phyloP scores from a whole-genome alignment of 305 asterid species.

The Petunia hybrid region DNA sequence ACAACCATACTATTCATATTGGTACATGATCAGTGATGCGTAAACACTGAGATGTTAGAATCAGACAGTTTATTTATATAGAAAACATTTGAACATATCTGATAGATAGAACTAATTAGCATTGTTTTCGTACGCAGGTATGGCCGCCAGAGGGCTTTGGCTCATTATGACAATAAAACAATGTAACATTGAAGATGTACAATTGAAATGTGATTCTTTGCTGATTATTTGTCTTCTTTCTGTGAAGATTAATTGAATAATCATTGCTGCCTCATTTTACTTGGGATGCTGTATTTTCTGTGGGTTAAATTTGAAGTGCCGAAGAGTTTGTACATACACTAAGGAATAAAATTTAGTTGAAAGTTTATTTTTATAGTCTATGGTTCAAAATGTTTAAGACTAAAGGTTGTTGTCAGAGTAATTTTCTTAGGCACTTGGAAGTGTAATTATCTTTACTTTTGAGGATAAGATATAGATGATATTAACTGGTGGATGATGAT shows the following conservation, averaged over 20 bases:
- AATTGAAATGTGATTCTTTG: constrained; percentile 25
- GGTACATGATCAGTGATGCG: background rate
- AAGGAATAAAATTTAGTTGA: background rate
- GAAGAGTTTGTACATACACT: constrained; percentile 8
- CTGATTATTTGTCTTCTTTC: background rate
- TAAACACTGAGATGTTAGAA: background rate
- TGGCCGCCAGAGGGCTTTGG: constrained; percentile 94
- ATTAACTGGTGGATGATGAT: too few relatives aligned
- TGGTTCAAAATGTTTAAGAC: background rate
- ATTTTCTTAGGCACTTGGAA: too few relatives aligned
- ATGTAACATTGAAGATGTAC: constrained; percentile 20
- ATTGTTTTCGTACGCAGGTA: constrained; percentile 49
- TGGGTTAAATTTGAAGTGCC: constrained; percentile 2
- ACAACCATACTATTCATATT: constrained; percentile 1
- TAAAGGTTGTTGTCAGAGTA: background rate
- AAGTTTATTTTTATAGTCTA: background rate
- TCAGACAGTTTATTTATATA: background rate
- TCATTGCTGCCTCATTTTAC: background rate
- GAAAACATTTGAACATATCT: background rate
- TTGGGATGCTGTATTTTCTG: background rate
- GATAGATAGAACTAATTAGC: background rate
- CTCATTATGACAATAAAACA: constrained; percentile 49
- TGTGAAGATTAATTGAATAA: background rate
- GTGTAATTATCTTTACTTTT: too few relatives aligned
- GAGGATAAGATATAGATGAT: too few relatives aligned